phyloP scores from a whole-genome alignment of 2,329 filamentous ascomycete species.

The Pleochaeta shiraiana region DNA sequence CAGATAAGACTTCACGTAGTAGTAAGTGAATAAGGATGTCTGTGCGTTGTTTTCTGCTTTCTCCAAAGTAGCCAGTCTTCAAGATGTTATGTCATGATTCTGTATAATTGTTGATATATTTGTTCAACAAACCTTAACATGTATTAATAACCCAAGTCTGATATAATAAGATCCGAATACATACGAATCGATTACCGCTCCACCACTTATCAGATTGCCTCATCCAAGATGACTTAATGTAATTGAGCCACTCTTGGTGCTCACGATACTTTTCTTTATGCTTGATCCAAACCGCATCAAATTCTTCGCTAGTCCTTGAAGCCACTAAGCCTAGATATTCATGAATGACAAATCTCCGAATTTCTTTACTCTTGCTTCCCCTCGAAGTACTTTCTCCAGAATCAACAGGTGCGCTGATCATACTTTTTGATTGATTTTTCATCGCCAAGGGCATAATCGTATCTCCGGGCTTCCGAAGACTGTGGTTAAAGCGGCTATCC shows the following conservation, averaged over 20 bases:
- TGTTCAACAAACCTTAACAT: not conserved
- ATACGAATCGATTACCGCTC: not conserved
- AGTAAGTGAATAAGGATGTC: not conserved
- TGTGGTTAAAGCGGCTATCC: not conserved
- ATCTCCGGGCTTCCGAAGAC: not conserved
- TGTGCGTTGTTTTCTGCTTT: not conserved
- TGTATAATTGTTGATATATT: not conserved
- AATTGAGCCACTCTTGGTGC: not conserved
- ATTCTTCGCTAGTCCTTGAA: not conserved
- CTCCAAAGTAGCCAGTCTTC: not conserved
- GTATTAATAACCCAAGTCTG: not conserved
- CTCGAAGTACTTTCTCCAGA: not conserved
- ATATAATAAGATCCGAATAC: not conserved
- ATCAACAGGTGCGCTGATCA: not conserved
- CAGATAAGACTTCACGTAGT: not conserved
- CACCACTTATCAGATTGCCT: not conserved
- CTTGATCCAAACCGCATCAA: not conserved
- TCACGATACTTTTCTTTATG: not conserved
- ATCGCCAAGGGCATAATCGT: not conserved
- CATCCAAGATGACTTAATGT: not conserved
- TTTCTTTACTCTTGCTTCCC: not conserved
- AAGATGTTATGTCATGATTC: not conserved
- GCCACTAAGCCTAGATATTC: not conserved
- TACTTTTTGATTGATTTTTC: not conserved
- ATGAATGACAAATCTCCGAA: not conserved